Evolutionary conservation across 2,329 filamentous ascomycete species (phyloP).

Genomic region (Pseudodiploospora longispora): DNA sequence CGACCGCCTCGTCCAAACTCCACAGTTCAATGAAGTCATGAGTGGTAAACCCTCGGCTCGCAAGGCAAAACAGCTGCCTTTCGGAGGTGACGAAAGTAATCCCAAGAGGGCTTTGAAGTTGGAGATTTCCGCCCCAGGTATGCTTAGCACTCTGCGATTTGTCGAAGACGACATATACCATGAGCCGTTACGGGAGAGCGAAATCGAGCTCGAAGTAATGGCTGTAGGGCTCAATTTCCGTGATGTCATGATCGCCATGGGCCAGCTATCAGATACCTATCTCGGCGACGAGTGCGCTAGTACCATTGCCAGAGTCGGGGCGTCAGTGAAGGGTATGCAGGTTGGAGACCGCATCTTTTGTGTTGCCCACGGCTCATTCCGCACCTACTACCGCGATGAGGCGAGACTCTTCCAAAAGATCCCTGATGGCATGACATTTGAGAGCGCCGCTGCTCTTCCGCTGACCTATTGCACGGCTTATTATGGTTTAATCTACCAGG

Average conservation of each 20-base stretch:
- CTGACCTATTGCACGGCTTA: conserved; percentile 8
- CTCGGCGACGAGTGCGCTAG: conserved; percentile 2
- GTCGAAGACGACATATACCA: background rate
- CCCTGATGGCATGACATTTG: background rate
- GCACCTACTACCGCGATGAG: background rate
- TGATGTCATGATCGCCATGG: conserved; percentile 3
- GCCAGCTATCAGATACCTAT: background rate
- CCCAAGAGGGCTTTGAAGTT: background rate
- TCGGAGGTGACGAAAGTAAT: no score
- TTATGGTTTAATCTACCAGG: conserved; percentile 14
- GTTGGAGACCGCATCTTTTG: background rate
- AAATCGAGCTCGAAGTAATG: conserved; percentile 12
- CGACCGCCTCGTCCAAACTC: no score
- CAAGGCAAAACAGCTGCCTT: no score
- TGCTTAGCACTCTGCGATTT: background rate
- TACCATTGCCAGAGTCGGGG: conserved; percentile 10
- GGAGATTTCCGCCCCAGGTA: background rate
- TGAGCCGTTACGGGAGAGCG: background rate
- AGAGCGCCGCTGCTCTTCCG: background rate
- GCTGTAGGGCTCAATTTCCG: conserved; percentile 15
- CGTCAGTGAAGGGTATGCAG: conserved; percentile 6
- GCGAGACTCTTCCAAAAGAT: background rate
- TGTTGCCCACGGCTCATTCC: background rate
- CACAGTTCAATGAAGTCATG: no score
- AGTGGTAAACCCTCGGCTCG: no score